A percentile compares a stretch with the other conserved stretches of the same genome.
phyloP scores from a whole-genome alignment of 306 rosid species.

The Rosa lucieae region DNA sequence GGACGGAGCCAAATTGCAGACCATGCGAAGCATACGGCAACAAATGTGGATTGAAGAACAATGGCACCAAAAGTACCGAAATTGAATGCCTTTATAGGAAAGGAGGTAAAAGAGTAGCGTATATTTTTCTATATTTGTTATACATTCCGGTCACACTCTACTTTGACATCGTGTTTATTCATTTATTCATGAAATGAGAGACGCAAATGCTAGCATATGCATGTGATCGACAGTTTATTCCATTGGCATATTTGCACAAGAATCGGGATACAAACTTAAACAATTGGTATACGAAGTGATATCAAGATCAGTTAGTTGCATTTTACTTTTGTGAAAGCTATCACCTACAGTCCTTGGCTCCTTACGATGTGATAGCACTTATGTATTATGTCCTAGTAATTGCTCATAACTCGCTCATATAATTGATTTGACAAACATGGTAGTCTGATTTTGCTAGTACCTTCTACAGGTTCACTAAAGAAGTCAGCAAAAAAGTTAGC shows the following conservation, averaged over 20 bases:
- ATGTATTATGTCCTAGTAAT: not conserved
- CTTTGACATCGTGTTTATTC: not conserved
- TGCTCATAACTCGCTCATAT: no score
- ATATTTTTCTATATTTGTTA: not conserved
- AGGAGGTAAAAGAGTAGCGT: constrained; percentile 17
- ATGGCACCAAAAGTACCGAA: not conserved
- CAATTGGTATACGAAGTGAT: no score
- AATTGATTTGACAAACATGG: not conserved
- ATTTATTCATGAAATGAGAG: not conserved
- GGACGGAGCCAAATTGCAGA: constrained; percentile 33
- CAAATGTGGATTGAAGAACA: constrained; percentile 27
- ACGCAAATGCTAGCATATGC: not conserved
- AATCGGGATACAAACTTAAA: no score
- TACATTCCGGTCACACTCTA: not conserved
- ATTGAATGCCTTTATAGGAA: constrained; percentile 11
- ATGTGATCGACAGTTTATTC: not conserved
- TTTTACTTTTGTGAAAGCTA: no score
- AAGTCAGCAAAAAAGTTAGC: not conserved
- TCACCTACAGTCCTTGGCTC: not conserved
- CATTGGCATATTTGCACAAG: not conserved
- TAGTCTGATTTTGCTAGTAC: not conserved
- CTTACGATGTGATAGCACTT: no score
- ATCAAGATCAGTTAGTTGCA: not conserved
- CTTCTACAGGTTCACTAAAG: constrained; percentile 20
- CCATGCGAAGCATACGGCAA: constrained; percentile 27